A percentile compares a stretch with the other conserved stretches of the same genome.
phyloP scores from a whole-genome alignment of 225 moss, liverwort and hornwort genomes.

The Asterella californica region DNA sequence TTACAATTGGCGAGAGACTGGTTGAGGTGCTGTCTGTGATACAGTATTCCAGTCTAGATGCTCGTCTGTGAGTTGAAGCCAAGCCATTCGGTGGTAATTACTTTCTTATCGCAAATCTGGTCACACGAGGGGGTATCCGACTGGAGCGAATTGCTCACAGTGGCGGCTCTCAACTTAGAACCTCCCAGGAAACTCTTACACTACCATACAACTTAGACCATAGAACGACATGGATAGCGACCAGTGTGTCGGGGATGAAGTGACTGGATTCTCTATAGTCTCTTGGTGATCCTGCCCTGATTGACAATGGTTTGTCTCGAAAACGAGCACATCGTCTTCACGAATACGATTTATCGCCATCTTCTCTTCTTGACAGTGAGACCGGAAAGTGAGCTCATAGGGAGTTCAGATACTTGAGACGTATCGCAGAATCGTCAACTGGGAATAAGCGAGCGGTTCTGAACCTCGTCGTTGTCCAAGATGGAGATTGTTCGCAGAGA shows the following conservation, averaged over 20 bases:
- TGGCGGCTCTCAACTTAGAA: background rate
- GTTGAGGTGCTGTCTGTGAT: background rate
- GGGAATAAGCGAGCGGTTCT: background rate
- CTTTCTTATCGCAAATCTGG: background rate
- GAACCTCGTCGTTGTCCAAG: background rate
- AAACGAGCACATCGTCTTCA: background rate
- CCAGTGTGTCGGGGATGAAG: background rate
- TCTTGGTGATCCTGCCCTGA: background rate
- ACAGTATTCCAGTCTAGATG: background rate
- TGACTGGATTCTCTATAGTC: background rate
- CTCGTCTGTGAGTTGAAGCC: background rate
- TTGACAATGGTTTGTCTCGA: conserved; percentile 18
- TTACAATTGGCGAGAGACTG: background rate
- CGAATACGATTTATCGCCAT: background rate
- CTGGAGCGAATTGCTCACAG: background rate
- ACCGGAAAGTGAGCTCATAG: background rate
- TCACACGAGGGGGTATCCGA: background rate
- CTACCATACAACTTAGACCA: background rate
- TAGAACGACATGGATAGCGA: background rate
- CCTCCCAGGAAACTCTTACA: background rate
- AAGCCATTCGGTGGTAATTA: background rate
- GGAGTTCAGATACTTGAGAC: conserved; percentile 14
- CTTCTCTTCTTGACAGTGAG: background rate
- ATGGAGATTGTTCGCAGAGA: background rate
- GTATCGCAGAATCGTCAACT: background rate